These are phyloP conservation scores for Cicer chorassanicum DNA, from an alignment of 306 rosid species.

Conservation along the genomic window DNA sequence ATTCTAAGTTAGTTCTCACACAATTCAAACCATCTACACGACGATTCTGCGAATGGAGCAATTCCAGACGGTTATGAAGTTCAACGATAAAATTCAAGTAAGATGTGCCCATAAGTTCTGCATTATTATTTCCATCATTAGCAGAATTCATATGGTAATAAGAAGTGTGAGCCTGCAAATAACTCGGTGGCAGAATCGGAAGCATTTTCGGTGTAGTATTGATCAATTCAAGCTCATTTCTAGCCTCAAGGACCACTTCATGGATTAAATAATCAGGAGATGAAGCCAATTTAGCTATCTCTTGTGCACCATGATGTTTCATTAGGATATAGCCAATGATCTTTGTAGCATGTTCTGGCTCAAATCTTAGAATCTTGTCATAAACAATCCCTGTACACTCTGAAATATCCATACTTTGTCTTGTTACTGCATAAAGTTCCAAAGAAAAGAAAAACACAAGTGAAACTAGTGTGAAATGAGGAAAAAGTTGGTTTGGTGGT, in stretches of 20 bases:
- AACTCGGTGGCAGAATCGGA: slow-evolving; percentile 5
- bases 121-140: slow-evolving; percentile 33
- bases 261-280: slow-evolving; percentile 59
- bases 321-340: slow-evolving; percentile 70
- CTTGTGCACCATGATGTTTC: slow-evolving; percentile 60
- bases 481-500: no score
- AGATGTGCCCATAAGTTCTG: slow-evolving; percentile 45
- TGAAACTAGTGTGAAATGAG: neutral
- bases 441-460: neutral
- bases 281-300: slow-evolving; percentile 59
- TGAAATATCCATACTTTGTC: slow-evolving; percentile 66
- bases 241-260: slow-evolving; percentile 52
- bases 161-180: slow-evolving; percentile 44
- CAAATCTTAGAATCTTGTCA: slow-evolving; percentile 58
- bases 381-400: slow-evolving; percentile 57
- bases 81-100: slow-evolving; percentile 52
- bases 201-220: slow-evolving; percentile 39
- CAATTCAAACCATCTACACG: slow-evolving; percentile 48
- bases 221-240: slow-evolving; percentile 54
- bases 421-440: slow-evolving; percentile 48
- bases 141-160: slow-evolving; percentile 52
- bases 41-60: slow-evolving; percentile 55
- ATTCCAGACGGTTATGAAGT: slow-evolving; percentile 50
- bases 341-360: slow-evolving; percentile 61
- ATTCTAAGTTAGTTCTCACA: slow-evolving; percentile 45